A percentile compares a stretch with the other conserved stretches of the same genome.
Evolutionary conservation across 306 rosid species (phyloP).

Genomic region (Vachellia pachyceras): DNA sequence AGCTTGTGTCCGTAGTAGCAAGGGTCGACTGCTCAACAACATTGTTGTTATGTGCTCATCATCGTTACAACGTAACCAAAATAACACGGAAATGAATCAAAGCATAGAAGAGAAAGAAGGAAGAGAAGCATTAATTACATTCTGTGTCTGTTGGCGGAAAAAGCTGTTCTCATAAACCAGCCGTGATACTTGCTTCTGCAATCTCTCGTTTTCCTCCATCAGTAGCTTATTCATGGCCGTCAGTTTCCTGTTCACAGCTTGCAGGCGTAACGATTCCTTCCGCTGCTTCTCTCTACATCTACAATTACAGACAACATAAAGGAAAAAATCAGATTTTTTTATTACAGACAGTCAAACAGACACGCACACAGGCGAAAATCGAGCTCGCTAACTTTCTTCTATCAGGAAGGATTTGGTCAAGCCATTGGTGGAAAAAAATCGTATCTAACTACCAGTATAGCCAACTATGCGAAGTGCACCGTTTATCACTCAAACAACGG

Average conservation of each 20-base stretch:
- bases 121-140: conserved; percentile 49
- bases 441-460: not conserved
- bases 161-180: conserved; percentile 87
- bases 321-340: not conserved
- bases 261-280: conserved; percentile 88
- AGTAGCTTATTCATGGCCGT: conserved; percentile 93
- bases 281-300: conserved; percentile 99
- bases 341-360: not conserved
- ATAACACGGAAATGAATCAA: not conserved
- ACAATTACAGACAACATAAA: not conserved
- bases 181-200: conserved; percentile 98
- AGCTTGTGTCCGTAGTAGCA: conserved; percentile 91
- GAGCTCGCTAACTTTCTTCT: not conserved
- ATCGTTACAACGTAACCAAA: not conserved
- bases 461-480: not conserved
- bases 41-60: not conserved
- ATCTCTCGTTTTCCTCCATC: conserved; percentile 97
- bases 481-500: not conserved
- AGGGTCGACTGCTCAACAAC: conserved; percentile 57
- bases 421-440: not conserved
- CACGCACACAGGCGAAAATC: not conserved
- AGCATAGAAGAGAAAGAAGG: not conserved
- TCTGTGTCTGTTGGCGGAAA: conserved; percentile 96
- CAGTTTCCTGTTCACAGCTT: conserved; percentile 89
- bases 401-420: not conserved